These are phyloP conservation scores for Penicillium lagena DNA, from an alignment of 495 filamentous ascomycete species.

Conservation along the genomic window DNA sequence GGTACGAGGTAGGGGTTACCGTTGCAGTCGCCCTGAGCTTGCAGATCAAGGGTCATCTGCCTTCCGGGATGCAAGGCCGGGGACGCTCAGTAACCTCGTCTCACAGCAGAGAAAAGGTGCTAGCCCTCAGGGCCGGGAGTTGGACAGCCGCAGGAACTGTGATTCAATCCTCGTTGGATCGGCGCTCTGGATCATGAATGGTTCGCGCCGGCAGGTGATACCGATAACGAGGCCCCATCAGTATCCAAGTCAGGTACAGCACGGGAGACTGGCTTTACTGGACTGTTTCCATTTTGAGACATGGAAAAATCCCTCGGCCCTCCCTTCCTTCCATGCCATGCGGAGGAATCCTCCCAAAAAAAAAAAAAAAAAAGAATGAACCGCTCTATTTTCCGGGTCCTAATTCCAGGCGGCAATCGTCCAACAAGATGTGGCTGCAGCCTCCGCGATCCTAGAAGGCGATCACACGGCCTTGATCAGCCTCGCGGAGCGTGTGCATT, in stretches of 20 bases:
- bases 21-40: constrained; percentile 11
- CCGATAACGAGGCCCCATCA: constrained; percentile 2
- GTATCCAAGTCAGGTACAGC: neutral
- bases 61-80: neutral
- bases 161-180: constrained; percentile 1
- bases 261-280: neutral
- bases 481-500: constrained; percentile 12
- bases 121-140: constrained; percentile 1
- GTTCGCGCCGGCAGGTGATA: constrained; percentile 7
- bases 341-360: neutral
- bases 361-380: no score
- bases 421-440: constrained; percentile 31
- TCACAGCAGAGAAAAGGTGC: constrained; percentile 4
- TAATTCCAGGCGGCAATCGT: neutral
- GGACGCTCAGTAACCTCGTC: constrained; percentile 1
- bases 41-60: constrained; percentile 4
- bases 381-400: constrained; percentile 21
- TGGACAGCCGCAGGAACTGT: constrained; percentile 17
- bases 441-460: constrained; percentile 4
- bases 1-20: constrained; percentile 19
- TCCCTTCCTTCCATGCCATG: neutral
- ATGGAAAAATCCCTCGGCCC: no score
- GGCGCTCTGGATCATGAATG: constrained; percentile 1
- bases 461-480: constrained; percentile 4
- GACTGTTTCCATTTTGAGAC: neutral